Conservation (phyloP, 768 basidiomycete species). For the Chalciporus chontae region DNA sequence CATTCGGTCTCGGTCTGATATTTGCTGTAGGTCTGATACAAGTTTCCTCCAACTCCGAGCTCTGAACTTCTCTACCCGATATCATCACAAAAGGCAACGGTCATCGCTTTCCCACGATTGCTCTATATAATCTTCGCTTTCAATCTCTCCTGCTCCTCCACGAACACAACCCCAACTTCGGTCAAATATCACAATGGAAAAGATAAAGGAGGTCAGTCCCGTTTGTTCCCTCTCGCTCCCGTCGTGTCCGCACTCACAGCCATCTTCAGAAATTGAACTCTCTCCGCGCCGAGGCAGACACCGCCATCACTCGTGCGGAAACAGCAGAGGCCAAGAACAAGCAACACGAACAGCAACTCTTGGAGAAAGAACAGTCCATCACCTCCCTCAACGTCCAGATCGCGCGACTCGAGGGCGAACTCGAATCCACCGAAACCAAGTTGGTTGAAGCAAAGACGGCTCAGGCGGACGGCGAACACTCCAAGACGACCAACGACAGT, state of each 20-base stretch:
- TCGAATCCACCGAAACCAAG: constrained; percentile 68
- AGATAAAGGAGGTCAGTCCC: constrained; percentile 41
- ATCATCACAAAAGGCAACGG: constrained; percentile 35
- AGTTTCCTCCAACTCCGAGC: too few species aligned
- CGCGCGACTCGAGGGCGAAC: constrained; percentile 55
- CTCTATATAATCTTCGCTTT: constrained; percentile 19
- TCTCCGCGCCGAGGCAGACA: constrained; percentile 85
- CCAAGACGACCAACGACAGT: constrained; percentile 68
- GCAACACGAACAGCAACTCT: constrained; percentile 63
- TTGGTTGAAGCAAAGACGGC: constrained; percentile 62
- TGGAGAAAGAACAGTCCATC: constrained; percentile 85
- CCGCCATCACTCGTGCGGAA: constrained; percentile 79
- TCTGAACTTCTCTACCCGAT: too few species aligned
- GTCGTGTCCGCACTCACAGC: too few species aligned
- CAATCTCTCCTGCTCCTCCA: constrained; percentile 12
- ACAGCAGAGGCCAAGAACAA: constrained; percentile 82
- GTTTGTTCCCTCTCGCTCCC: background rate
- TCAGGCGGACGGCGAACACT: constrained; percentile 64
- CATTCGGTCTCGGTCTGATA: constrained; percentile 37
- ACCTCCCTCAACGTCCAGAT: constrained; percentile 74
- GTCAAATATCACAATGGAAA: constrained; percentile 38
- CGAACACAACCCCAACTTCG: constrained; percentile 2
- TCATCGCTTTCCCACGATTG: constrained; percentile 33
- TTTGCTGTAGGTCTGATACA: background rate
- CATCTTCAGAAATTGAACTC: constrained; percentile 60